Evolutionary conservation across 2,329 filamentous ascomycete genomes (phyloP).

Genomic region (Aspergillus neoniger): DNA sequence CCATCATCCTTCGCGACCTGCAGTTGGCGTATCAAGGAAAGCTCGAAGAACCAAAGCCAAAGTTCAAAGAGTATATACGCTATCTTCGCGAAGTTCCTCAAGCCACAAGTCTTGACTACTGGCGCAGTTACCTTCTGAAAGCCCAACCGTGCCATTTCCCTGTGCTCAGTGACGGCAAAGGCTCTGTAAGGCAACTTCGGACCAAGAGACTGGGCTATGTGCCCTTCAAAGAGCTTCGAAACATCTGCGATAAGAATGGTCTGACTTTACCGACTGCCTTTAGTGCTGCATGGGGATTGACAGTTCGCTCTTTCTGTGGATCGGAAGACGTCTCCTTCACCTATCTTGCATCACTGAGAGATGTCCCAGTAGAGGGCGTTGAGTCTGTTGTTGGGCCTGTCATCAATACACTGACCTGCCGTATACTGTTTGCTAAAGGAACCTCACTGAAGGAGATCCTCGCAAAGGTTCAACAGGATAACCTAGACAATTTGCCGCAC

Average conservation of each 20-base stretch:
- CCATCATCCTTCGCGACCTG: conserved; percentile 51
- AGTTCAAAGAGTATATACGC: conserved; percentile 39
- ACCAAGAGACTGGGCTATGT: conserved; percentile 35
- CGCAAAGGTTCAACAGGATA: conserved; percentile 48
- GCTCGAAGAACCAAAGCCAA: conserved; percentile 38
- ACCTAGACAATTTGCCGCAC: conserved; percentile 49
- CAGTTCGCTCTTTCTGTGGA: conserved; percentile 62
- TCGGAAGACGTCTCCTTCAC: conserved; percentile 68
- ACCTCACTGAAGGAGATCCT: conserved; percentile 42
- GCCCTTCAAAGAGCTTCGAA: conserved; percentile 35
- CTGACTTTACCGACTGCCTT: conserved; percentile 57
- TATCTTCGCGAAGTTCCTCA: conserved; percentile 32
- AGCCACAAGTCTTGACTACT: conserved; percentile 37
- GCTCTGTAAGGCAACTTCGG: conserved; percentile 27
- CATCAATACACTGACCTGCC: conserved; percentile 50
- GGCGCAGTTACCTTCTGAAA: conserved; percentile 39
- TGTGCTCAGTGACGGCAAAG: conserved; percentile 33
- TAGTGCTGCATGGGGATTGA: conserved; percentile 72
- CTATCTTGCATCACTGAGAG: conserved; percentile 47
- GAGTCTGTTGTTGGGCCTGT: conserved; percentile 50
- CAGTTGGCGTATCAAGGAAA: conserved; percentile 48
- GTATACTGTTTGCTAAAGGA: conserved; percentile 40
- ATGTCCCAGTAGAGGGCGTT: conserved; percentile 42
- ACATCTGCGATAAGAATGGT: conserved; percentile 44
- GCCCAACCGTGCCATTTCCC: conserved; percentile 42